Percentiles rank a stretch among this genome's conserved stretches.
Conservation (phyloP, 768 basidiomycete genomes). For the Pleurotus tuber-regium region DNA sequence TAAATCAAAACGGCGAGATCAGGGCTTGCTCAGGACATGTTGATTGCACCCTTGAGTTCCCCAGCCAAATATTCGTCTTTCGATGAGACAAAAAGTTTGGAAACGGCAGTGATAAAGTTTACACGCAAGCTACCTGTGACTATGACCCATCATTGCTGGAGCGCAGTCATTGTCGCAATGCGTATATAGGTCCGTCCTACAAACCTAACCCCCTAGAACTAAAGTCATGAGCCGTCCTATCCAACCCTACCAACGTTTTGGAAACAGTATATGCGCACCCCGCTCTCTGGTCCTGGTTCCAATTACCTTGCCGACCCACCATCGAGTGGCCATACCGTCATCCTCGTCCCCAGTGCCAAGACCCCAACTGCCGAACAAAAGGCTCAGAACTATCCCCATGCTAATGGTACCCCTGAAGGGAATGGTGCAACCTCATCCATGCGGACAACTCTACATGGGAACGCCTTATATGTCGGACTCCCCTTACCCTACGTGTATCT, state of each 20-base stretch:
- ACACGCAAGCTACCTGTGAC: too few species aligned
- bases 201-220: constrained; percentile 6
- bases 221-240: constrained; percentile 18
- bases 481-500: constrained; percentile 56
- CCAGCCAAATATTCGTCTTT: too few species aligned
- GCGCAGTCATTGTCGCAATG: too few species aligned
- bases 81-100: too few species aligned
- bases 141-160: too few species aligned
- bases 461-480: constrained; percentile 58
- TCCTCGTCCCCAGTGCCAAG: constrained; percentile 66
- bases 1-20: too few species aligned
- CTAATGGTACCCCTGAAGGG: constrained; percentile 18
- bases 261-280: constrained; percentile 74
- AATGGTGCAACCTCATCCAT: constrained; percentile 28
- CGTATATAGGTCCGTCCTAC: too few species aligned
- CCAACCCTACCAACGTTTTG: constrained; percentile 41
- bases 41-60: too few species aligned
- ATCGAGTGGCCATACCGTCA: constrained; percentile 29
- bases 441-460: constrained; percentile 41
- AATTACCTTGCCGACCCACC: constrained; percentile 12
- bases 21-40: too few species aligned
- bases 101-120: too few species aligned
- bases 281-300: constrained; percentile 40
- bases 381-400: constrained; percentile 14
- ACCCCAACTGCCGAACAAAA: constrained; percentile 48